Evolutionary conservation across 306 rosid genomes (phyloP), one percentile per base, ranked within the genome.

Genomic region (Acacia melanoxylon): DNA sequence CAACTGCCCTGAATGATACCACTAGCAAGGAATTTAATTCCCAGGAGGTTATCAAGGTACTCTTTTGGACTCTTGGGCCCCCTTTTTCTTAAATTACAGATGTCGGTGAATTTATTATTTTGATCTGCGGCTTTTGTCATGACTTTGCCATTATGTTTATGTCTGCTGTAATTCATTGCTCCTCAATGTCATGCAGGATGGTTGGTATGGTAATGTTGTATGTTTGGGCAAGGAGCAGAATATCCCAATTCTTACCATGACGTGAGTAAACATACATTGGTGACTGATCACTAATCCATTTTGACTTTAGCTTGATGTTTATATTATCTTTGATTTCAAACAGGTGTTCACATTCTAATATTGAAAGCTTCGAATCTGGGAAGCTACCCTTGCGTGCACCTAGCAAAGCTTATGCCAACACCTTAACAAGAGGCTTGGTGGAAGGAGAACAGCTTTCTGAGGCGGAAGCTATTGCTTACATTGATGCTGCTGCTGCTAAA

Each of bases 361-460:
- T 71, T 71, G 75, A 45, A 71, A 16, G 58, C 58, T 71, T 88
- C 85, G 84, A 85, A 89, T 85, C 92, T 16, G 90, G 96, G 20
- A 79, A 91, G 90, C 63, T 85, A 46, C 90, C 97, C 4, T 19
- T 86, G 83, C 17, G 81, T 62, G 88, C 90, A 14, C 99, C 99
- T 1, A 48, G 86, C 27, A 80, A 91, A 75, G 88, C 80, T 7
- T 95, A 95, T 73, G 88, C 85, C 37, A 72, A 86, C 75, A 81
- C 89, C 40, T 73, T 95, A 66, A 72, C 82, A 40, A 91, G 68
- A 83, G 99, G 98, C 73, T 82, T 93, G 79, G 93, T 89, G 10
- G 97, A 86, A 86, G 98, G 97, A 83, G 79, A 84, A 66, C 93
- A 86, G 67, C 87, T 95, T 61, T 89, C 97, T 0, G 91, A 89